Percentiles rank a stretch among this genome's conserved stretches.
phyloP scores from a whole-genome alignment of 495 filamentous ascomycete genomes.

The Aspergillus egyptiacus region DNA sequence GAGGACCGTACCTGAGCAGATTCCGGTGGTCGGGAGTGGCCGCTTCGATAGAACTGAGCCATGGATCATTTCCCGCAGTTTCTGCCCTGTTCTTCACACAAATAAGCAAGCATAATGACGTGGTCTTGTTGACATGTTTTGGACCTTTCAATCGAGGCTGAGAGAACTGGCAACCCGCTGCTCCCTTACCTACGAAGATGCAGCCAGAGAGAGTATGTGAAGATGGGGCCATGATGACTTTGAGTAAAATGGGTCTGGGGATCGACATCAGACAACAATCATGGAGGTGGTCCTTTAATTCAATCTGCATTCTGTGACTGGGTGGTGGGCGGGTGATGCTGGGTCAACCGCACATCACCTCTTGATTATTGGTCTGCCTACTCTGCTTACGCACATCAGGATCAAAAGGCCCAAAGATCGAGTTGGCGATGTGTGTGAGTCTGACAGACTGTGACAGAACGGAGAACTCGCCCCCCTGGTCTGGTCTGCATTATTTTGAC shows the following conservation, averaged over 20 bases:
- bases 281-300: background rate
- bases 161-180: too few species aligned
- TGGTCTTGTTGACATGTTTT: too few species aligned
- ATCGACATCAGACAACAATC: background rate
- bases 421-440: background rate
- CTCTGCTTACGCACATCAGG: slow-evolving; percentile 1
- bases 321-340: background rate
- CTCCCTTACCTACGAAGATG: too few species aligned
- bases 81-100: background rate
- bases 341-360: slow-evolving; percentile 4
- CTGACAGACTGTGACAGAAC: background rate
- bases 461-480: too few species aligned
- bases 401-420: slow-evolving; percentile 5
- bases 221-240: too few species aligned
- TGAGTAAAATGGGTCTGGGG: too few species aligned
- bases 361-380: slow-evolving; percentile 2
- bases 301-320: background rate
- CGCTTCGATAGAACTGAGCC: background rate
- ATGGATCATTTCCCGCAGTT: background rate
- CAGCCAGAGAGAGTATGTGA: too few species aligned
- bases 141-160: too few species aligned
- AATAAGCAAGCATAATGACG: background rate
- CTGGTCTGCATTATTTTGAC: background rate
- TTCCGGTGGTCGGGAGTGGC: background rate
- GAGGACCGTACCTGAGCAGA: background rate